These are phyloP conservation scores for Lichenothelia convexa DNA, from an alignment of 495 filamentous ascomycete genomes.

Conservation along the genomic window DNA sequence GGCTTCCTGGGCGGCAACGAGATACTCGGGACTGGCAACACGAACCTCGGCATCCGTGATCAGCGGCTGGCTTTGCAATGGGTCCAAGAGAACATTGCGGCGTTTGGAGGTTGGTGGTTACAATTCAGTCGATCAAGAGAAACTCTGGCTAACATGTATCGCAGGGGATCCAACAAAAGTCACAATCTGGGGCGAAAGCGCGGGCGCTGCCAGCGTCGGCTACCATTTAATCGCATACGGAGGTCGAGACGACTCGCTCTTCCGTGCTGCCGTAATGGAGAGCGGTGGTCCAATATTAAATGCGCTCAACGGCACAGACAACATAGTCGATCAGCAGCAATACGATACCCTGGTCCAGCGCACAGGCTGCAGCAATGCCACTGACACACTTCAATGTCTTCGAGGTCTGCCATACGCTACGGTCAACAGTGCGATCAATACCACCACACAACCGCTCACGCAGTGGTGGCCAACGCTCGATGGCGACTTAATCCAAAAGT, in stretches of 20 bases:
- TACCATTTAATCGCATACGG: constrained; percentile 14
- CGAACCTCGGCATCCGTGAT: constrained; percentile 40
- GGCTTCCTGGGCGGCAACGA: constrained; percentile 31
- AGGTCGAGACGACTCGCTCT: constrained; percentile 9
- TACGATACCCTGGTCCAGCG: constrained; percentile 26
- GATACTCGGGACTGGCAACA: constrained; percentile 24
- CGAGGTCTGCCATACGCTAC: constrained; percentile 33
- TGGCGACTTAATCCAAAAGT: constrained; percentile 27
- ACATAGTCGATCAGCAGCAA: no score
- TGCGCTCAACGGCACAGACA: constrained; percentile 7
- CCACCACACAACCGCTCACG: constrained; percentile 16
- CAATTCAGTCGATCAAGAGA: not conserved
- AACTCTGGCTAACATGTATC: not conserved
- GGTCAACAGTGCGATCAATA: constrained; percentile 35
- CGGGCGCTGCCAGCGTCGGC: constrained; percentile 15
- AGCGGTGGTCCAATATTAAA: constrained; percentile 19
- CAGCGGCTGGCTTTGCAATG: constrained; percentile 42
- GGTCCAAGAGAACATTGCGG: constrained; percentile 30
- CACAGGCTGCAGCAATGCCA: constrained; percentile 22
- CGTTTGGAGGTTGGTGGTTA: constrained; percentile 22
- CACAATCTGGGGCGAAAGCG: constrained; percentile 16
- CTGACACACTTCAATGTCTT: constrained; percentile 28
- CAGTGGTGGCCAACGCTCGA: constrained; percentile 32
- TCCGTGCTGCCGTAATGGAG: constrained; percentile 21
- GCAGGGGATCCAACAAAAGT: constrained; percentile 18